Base-by-base conservation (phyloP, 768 basidiomycete genomes). In the Termitomyces sp. region DNA sequence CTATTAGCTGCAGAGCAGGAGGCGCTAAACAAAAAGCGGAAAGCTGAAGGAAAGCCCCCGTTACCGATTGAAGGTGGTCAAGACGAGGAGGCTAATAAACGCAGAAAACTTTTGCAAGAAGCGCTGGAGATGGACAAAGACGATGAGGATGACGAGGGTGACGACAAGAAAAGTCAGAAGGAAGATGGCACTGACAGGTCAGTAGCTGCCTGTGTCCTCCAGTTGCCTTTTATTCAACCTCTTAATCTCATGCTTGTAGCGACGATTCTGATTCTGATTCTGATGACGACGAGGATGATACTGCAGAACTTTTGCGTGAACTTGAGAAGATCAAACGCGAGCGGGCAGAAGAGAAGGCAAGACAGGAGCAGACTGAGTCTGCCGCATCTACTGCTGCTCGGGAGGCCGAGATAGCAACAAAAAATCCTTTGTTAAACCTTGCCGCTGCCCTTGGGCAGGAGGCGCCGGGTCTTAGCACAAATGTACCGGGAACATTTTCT, bases 251-350 rank as follows among this genome's bases (percentile, higher is more conserved):
- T 54, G 6, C 52, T 18, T 55, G 46, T 60, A 80, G 77, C 54
- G 84, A 86, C 37, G 82, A 82, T 8, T 80, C 81, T 7, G 84
- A 86, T 24, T 76, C 69, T 34, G 73, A 74, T 50, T 61, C 70
- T 0, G 77, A 78, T 12, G 83, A 89, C 18, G 90, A 92, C 9
- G 95, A 96, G 62, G 92, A 94, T 66, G 93, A 96, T 55, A 93
- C 94, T 0, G 94, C 94, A 0, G 96, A 97, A 67, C 80, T 99
- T 24, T 78, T 99, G 61, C 87, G 94, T 27, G 97, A 99, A 71
- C 80, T 99, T n/a, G 96, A 97, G 74, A 98, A 96, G 77, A 98
- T 98, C 65, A 98, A 97, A 74, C 88, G 88, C 49, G 95, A 98
- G 68, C 82, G 96, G 11, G 95, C 95, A 12, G 95, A 90, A 67